phyloP scores from a whole-genome alignment of 768 basidiomycete species.

The Russula vinacea region DNA sequence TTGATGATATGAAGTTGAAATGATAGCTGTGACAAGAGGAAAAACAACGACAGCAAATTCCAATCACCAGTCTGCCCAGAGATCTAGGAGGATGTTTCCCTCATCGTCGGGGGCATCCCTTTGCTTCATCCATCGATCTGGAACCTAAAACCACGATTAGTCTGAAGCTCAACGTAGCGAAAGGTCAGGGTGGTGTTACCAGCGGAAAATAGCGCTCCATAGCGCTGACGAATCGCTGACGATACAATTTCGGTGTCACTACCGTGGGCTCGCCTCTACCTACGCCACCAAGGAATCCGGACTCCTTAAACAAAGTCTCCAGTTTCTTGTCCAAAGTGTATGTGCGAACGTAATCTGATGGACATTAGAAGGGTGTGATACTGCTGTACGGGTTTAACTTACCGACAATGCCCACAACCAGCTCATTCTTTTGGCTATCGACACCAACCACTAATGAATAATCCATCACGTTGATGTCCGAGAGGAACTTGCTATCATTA shows the following conservation, averaged over 20 bases:
- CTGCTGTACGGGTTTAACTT: constrained; percentile 37
- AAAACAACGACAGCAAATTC: not conserved
- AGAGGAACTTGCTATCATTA: constrained; percentile 94
- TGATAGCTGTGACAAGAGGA: constrained; percentile 3
- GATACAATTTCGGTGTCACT: constrained; percentile 92
- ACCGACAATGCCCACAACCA: constrained; percentile 98
- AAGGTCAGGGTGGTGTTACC: constrained; percentile 44
- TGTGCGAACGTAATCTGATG: constrained; percentile 84
- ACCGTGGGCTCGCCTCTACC: constrained; percentile 92
- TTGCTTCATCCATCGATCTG: constrained; percentile 90
- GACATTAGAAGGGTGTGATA: not conserved
- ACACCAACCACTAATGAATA: constrained; percentile 96
- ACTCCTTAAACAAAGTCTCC: constrained; percentile 98
- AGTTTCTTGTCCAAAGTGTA: constrained; percentile 99
- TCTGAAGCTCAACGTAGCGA: constrained; percentile 4
- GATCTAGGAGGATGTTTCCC: constrained; percentile 39
- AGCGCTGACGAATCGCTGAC: constrained; percentile 78
- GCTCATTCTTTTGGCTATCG: constrained; percentile 81
- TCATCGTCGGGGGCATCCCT: constrained; percentile 78
- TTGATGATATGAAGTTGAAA: constrained; percentile 2
- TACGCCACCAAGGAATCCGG: constrained; percentile 79
- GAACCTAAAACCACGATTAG: constrained; percentile 51
- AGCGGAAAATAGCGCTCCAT: constrained; percentile 90
- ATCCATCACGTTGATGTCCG: constrained; percentile 95
- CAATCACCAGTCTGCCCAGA: constrained; percentile 43